These are phyloP conservation scores for Fonsecaea nubica DNA, from an alignment of 2,329 filamentous ascomycete species.

Conservation along the genomic window DNA sequence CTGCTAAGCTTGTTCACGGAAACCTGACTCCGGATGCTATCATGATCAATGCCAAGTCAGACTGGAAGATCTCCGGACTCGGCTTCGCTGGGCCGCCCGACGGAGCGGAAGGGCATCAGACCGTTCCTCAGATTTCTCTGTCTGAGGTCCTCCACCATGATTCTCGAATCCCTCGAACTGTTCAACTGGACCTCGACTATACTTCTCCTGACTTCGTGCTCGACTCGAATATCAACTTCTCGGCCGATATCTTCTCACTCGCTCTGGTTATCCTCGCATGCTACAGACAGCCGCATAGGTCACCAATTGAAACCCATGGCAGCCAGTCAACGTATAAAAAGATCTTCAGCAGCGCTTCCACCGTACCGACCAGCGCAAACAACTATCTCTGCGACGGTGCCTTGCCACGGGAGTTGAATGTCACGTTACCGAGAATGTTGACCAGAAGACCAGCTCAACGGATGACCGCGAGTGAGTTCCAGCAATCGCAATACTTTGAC, in stretches of 20 bases:
- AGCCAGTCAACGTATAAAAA: slow-evolving; percentile 86
- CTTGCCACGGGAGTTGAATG: slow-evolving; percentile 78
- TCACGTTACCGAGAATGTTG: slow-evolving; percentile 83
- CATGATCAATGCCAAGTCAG: slow-evolving; percentile 93
- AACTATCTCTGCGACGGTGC: slow-evolving; percentile 81
- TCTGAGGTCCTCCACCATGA: slow-evolving; percentile 86
- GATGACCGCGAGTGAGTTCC: slow-evolving; percentile 87
- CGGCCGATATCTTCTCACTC: slow-evolving; percentile 92
- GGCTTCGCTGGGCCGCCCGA: slow-evolving; percentile 85
- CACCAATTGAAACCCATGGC: slow-evolving; percentile 80
- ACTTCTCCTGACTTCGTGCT: slow-evolving; percentile 93
- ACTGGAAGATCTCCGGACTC: slow-evolving; percentile 98
- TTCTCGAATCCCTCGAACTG: slow-evolving; percentile 76
- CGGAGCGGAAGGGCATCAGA: slow-evolving; percentile 73
- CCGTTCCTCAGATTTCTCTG: slow-evolving; percentile 79
- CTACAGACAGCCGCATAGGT: slow-evolving; percentile 92
- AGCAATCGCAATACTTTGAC: slow-evolving; percentile 94
- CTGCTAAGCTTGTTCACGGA: slow-evolving; percentile 88
- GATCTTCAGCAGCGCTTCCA: slow-evolving; percentile 77
- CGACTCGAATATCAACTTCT: slow-evolving; percentile 82
- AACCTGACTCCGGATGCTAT: slow-evolving; percentile 94
- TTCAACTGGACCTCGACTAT: slow-evolving; percentile 92
- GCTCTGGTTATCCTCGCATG: slow-evolving; percentile 86
- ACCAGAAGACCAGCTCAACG: slow-evolving; percentile 86
- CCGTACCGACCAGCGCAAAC: slow-evolving; percentile 78